Conservation (phyloP, 2,329 filamentous ascomycete genomes). For the Arachnopeziza araneosa region DNA sequence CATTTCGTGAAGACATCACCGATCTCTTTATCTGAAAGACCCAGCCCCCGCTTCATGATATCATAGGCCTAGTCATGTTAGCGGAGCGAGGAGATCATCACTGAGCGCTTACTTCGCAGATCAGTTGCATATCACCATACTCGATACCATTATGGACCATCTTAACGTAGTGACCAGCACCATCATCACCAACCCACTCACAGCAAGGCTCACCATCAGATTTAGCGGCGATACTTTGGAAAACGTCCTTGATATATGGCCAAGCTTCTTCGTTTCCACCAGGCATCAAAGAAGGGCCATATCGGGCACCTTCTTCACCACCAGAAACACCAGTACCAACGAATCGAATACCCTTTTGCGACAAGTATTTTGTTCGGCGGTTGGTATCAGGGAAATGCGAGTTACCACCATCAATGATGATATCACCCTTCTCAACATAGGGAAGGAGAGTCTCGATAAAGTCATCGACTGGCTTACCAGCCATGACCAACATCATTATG, state of each 20-base stretch:
- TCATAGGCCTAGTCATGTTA: conserved; percentile 74
- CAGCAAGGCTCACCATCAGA: conserved; percentile 96
- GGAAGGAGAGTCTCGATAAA: conserved; percentile 95
- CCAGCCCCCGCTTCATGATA: conserved; percentile 98
- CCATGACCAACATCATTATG: conserved; percentile 98
- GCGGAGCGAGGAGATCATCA: neutral
- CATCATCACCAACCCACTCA: conserved; percentile 99
- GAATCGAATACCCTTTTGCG: conserved; percentile 83
- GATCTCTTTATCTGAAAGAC: conserved; percentile 86
- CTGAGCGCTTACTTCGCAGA: conserved; percentile 75
- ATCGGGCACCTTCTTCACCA: conserved; percentile 98
- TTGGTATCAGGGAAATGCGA: conserved; percentile 99
- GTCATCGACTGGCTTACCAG: conserved; percentile 94
- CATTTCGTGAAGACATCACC: conserved; percentile 90
- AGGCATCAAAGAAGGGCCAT: conserved; percentile 96
- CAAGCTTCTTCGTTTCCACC: conserved; percentile 98
- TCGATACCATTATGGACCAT: conserved; percentile 99
- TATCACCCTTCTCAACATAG: conserved; percentile 78
- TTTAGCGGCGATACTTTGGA: conserved; percentile 97
- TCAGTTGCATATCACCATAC: conserved; percentile 99
- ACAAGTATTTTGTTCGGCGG: conserved; percentile 88
- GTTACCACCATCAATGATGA: conserved; percentile 99
- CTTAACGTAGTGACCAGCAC: conserved; percentile 99
- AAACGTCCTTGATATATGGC: conserved; percentile 98
- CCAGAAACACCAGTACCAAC: conserved; percentile 97